Evolutionary conservation across 495 filamentous ascomycete species (phyloP), one percentile per base, ranked within the genome.

Genomic region (Coniosporium apollinis): DNA sequence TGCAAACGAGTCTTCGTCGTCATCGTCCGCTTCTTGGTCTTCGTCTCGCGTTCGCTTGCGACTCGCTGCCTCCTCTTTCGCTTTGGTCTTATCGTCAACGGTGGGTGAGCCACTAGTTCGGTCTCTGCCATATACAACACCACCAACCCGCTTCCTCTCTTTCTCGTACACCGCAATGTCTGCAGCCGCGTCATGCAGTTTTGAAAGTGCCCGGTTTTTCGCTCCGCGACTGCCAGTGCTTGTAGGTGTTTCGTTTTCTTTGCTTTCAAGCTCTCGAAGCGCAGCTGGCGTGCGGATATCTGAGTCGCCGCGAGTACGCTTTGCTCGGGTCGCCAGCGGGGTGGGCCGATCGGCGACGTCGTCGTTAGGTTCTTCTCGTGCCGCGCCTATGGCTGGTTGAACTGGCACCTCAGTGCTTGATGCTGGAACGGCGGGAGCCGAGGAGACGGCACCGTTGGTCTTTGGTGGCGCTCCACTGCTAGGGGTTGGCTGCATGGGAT

Each of bases 101-200:
- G 8, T 33, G 17, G 49, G 67, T 30, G 61, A 60, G 36, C 67
- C 65, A 9, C 55, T 65, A 20, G 62, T 62, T n/a, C 64, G 60
- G 40, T 67, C 53, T 7, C 75, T 72, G 19, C 83, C 85, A 34
- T 84, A 79, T 47, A 82, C 78, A 2, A 84, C 70, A 22, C 77
- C 74, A n/a, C 84, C 85, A 26, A 80, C 78, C 15, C 73, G 72
- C 60, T 89, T 93, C 62, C 64, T 83, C 55, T 99, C 89, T 48
- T 92, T 94, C 52, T 99, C 79, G 49, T 85, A 94, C 33, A 86
- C 60, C 5, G 75, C 76, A 43, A 94, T 81, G 54, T 94, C 89
- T 0, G 73, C 67, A 7, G 82, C 84, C 17, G 80, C 56, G 16
- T 73, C 67, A 34, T 89, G 82, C 2, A 96, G 58, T 34, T 67